phyloP scores from a whole-genome alignment of 1,284 basidiomycete species.

The Naganishia albida region DNA sequence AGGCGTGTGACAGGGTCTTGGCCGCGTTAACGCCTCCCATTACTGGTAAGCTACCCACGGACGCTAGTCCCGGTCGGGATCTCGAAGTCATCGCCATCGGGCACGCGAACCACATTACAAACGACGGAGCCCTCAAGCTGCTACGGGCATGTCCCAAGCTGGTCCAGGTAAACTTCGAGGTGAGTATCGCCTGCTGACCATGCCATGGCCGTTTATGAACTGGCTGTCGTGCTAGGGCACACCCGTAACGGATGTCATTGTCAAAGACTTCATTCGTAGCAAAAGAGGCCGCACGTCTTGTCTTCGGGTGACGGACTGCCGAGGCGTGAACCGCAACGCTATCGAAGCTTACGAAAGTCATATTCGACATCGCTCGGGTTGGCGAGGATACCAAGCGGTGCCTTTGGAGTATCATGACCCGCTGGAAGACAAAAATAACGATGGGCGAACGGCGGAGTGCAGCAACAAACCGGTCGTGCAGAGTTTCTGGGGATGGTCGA shows the following conservation, averaged over 20 bases:
- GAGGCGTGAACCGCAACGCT: slow-evolving; percentile 63
- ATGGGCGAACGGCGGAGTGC: slow-evolving; percentile 68
- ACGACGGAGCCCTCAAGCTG: slow-evolving; percentile 66
- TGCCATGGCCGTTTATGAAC: neutral
- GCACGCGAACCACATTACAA: slow-evolving; percentile 64
- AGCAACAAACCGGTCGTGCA: slow-evolving; percentile 71
- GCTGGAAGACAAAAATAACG: slow-evolving; percentile 58
- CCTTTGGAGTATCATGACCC: slow-evolving; percentile 44
- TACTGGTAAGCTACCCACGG: slow-evolving; percentile 27
- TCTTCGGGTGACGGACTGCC: slow-evolving; percentile 74
- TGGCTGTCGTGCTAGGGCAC: slow-evolving; percentile 59
- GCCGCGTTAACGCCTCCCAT: slow-evolving; percentile 59
- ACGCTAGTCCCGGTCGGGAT: slow-evolving; percentile 55
- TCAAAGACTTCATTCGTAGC: slow-evolving; percentile 68
- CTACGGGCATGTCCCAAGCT: slow-evolving; percentile 67
- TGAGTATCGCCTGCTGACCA: slow-evolving; percentile 37
- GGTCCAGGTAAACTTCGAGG: slow-evolving; percentile 68
- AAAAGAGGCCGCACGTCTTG: slow-evolving; percentile 57
- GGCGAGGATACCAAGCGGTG: slow-evolving; percentile 65
- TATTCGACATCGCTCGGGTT: slow-evolving; percentile 70
- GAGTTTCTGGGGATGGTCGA: slow-evolving; percentile 83
- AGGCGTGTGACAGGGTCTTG: slow-evolving; percentile 73
- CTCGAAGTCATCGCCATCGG: slow-evolving; percentile 76
- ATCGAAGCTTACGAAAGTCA: slow-evolving; percentile 58
- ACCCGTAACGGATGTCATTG: slow-evolving; percentile 63